A percentile compares a stretch with the other conserved stretches of the same genome.
Evolutionary conservation across 768 basidiomycete genomes (phyloP).

Genomic region (Trametes cubensis): DNA sequence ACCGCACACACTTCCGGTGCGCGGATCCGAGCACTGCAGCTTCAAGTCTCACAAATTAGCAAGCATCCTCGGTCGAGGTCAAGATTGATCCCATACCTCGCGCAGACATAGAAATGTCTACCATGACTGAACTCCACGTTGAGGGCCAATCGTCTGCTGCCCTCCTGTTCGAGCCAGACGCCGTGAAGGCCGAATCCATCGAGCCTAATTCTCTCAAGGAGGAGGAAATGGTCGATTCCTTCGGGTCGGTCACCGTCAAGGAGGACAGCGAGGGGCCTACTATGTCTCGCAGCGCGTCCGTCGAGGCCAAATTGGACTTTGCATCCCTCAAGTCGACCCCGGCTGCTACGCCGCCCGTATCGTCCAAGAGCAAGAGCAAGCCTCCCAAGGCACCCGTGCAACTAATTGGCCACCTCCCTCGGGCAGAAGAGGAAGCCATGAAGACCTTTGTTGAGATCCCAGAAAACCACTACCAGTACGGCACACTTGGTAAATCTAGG

Average conservation of each 20-base stretch:
- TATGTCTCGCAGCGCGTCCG: slow-evolving; percentile 27
- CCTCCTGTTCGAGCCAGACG: slow-evolving; percentile 20
- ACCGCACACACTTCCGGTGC: neutral
- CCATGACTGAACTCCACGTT: slow-evolving; percentile 20
- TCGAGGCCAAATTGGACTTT: slow-evolving; percentile 23
- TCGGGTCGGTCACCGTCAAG: slow-evolving; percentile 25
- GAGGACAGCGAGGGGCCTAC: slow-evolving; percentile 16
- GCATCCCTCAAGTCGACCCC: slow-evolving; percentile 36
- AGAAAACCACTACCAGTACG: slow-evolving; percentile 86
- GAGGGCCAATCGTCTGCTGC: slow-evolving; percentile 12
- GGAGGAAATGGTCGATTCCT: slow-evolving; percentile 9
- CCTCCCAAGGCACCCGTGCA: slow-evolving; percentile 49
- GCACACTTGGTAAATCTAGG: slow-evolving; percentile 81
- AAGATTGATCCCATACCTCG: neutral
- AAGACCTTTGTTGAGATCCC: slow-evolving; percentile 72
- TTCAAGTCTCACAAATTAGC: slow-evolving; percentile 4
- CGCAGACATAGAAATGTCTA: slow-evolving; percentile 14
- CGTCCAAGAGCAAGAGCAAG: slow-evolving; percentile 35
- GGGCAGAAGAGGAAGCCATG: slow-evolving; percentile 73
- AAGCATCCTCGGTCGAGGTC: neutral
- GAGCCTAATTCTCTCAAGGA: slow-evolving; percentile 12
- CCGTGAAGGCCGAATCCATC: slow-evolving; percentile 10
- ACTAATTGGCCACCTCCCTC: slow-evolving; percentile 80
- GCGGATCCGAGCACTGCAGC: neutral
- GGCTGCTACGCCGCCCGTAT: slow-evolving; percentile 40